These are phyloP conservation scores for Pseudotsuga menziesii DNA, from an alignment of 75 land plant genomes.

Conservation along the genomic window DNA sequence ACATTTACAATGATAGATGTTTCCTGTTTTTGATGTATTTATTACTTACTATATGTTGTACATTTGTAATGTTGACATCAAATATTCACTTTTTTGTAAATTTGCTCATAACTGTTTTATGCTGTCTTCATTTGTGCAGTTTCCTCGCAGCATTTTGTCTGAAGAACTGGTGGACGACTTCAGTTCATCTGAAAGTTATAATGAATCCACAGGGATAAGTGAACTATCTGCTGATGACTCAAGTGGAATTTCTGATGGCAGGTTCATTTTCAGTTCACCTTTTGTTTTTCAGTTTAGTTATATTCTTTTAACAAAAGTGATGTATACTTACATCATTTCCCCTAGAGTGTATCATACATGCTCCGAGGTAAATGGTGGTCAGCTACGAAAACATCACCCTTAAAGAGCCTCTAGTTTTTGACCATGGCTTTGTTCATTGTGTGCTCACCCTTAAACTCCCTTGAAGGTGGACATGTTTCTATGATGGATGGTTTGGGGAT, in stretches of 20 bases:
- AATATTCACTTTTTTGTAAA: too few species aligned
- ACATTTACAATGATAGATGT: too few species aligned
- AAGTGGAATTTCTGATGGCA: constrained; percentile 8
- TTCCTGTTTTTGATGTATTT: too few species aligned
- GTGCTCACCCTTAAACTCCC: background rate
- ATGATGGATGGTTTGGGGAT: too few species aligned
- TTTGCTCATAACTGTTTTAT: background rate
- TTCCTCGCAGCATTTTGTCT: constrained; percentile 3
- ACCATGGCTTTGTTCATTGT: background rate
- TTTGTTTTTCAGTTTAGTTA: constrained; percentile 1
- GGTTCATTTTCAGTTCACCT: background rate
- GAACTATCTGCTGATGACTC: background rate
- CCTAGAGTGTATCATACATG: background rate
- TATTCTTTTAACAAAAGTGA: background rate
- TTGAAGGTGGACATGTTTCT: too few species aligned
- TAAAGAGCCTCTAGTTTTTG: background rate
- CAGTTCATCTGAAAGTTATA: background rate
- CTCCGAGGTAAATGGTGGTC: background rate
- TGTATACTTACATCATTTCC: background rate
- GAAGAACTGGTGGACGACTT: constrained; percentile 7
- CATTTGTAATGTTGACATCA: too few species aligned
- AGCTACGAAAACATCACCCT: background rate
- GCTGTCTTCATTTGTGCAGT: constrained; percentile 1
- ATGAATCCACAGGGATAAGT: background rate
- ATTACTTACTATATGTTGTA: too few species aligned